Evolutionary conservation across 2,329 filamentous ascomycete genomes (phyloP), one percentile per base, ranked within the genome.

Genomic region (Niveomyces coronatus): DNA sequence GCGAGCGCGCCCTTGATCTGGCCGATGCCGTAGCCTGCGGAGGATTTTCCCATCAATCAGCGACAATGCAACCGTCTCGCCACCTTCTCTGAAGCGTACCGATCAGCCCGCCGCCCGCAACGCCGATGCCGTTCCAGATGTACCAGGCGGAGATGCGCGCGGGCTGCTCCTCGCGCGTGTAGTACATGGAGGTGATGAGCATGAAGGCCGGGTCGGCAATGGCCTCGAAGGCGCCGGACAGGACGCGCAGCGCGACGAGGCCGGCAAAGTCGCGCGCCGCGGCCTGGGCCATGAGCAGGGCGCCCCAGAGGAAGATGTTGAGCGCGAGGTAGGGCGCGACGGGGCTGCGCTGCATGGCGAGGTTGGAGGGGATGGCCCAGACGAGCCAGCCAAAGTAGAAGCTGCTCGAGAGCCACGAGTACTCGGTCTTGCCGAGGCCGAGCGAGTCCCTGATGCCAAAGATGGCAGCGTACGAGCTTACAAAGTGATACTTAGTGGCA

Each of bases 191-290:
- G 0, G 76, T 80, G 24, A 81, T 74, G 2, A 82, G 55, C 63
- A 81, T 76, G 43, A 80, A 76, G 1, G 58, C 58, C 2, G 61
- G 61, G 29, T 61, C 58, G 3, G 58, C 60, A 23, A 61, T 60
- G 3, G 76, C 73, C 50, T 82, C 78, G 43, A 80, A 79, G 16
- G 78, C 72, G 48, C 79, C 79, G 1, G 79, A 70, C 2, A 82
- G 52, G 1, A 74, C 69, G 5, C 79, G 65, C 7, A 81, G 63
- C 0, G 62, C 55, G 3, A 76, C 57, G 14, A 82, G 57, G 1
- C 65, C 62, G 0, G 63, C 62, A 49, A 81, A 82, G 49, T 68
- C 76, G 28, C 63, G 60, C 31, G 67, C 70, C 0, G 66, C 70
- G 5, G 76, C 67, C 47, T 80, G 74, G 15, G 49, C 47, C 53